Evolutionary conservation across 768 basidiomycete genomes (phyloP).

Genomic region (Naematelia encephala): DNA sequence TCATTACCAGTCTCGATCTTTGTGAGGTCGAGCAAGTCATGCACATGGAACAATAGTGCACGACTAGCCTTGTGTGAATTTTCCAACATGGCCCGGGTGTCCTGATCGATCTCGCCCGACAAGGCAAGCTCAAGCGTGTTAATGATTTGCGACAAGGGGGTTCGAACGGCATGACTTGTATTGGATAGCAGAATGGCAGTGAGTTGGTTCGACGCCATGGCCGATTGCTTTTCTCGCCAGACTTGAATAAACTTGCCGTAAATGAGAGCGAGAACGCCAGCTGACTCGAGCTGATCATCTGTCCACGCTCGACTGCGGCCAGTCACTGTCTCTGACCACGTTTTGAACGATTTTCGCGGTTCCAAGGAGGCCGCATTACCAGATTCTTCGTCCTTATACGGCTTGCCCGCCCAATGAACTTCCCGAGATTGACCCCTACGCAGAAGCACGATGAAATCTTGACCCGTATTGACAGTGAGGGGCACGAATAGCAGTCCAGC

Average conservation of each 20-base stretch:
- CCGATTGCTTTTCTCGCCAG: constrained; percentile 76
- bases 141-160: constrained; percentile 64
- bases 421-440: constrained; percentile 68
- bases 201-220: constrained; percentile 66
- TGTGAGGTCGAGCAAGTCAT: constrained; percentile 76
- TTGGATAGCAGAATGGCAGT: constrained; percentile 73
- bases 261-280: constrained; percentile 71
- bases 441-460: constrained; percentile 77
- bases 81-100: constrained; percentile 70
- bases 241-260: constrained; percentile 80
- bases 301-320: constrained; percentile 71
- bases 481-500: constrained; percentile 74
- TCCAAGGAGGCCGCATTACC: constrained; percentile 57
- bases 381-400: constrained; percentile 56
- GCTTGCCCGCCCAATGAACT: constrained; percentile 76
- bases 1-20: constrained; percentile 71
- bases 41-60: constrained; percentile 73
- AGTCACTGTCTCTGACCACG: constrained; percentile 70
- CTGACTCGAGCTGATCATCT: constrained; percentile 78
- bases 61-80: constrained; percentile 74
- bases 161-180: constrained; percentile 72
- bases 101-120: constrained; percentile 66
- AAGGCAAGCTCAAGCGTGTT: constrained; percentile 80
- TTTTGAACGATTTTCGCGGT: constrained; percentile 74
- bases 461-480: constrained; percentile 62